Evolutionary conservation across 169 alveolate genomes (phyloP).

Genomic region (Eimeria praecox): DNA sequence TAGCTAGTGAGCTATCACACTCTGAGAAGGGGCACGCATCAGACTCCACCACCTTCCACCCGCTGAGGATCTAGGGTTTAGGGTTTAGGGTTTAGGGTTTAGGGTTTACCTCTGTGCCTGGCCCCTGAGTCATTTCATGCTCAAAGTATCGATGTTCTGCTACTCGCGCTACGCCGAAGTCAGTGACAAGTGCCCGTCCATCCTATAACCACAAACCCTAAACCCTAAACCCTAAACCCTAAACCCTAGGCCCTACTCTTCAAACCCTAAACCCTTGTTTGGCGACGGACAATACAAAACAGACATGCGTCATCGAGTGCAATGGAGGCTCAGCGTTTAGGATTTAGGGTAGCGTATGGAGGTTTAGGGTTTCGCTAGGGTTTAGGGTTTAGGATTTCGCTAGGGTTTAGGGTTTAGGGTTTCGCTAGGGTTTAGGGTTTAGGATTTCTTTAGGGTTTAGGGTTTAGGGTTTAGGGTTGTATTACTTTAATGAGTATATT

Average conservation of each 20-base stretch:
- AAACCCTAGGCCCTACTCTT: slow-evolving; percentile 17
- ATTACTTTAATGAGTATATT: slow-evolving; percentile 80
- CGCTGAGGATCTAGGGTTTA: not conserved
- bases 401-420: slow-evolving; percentile 48
- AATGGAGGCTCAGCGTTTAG: not conserved
- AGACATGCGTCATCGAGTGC: too few species aligned
- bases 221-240: slow-evolving; percentile 55
- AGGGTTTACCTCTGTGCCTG: slow-evolving; percentile 73
- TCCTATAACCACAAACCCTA: slow-evolving; percentile 48
- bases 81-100: slow-evolving; percentile 53
- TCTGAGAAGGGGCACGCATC: too few species aligned
- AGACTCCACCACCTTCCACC: not conserved
- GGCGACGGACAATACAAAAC: too few species aligned
- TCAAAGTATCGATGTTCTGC: slow-evolving; percentile 63
- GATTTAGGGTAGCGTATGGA: not conserved
- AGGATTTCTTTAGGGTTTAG: not conserved
- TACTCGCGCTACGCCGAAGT: slow-evolving; percentile 79
- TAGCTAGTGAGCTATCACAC: too few species aligned
- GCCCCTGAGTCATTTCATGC: slow-evolving; percentile 76
- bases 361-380: not conserved
- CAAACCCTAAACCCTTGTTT: not conserved
- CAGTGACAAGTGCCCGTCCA: slow-evolving; percentile 79
- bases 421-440: not conserved
- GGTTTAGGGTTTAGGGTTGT: slow-evolving; percentile 19
- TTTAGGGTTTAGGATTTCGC: too few species aligned